phyloP scores from a whole-genome alignment of 2,329 filamentous ascomycete genomes.

The Stachybotrys echinatus region DNA sequence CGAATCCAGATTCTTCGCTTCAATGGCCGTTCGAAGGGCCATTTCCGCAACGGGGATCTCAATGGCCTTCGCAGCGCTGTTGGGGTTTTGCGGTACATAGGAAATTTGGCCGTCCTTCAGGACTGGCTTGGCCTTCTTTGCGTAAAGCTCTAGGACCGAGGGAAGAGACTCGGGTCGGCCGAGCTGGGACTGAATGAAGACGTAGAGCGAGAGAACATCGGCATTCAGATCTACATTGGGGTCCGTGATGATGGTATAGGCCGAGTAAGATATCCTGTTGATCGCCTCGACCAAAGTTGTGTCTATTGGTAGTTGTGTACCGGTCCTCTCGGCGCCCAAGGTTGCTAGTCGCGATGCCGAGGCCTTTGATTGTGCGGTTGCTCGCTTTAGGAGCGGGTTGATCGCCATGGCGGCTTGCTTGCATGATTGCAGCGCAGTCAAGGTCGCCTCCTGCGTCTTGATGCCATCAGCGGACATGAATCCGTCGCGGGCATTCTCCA shows the following conservation, averaged over 20 bases:
- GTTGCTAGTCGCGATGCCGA: conserved; percentile 52
- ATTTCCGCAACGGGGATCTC: conserved; percentile 63
- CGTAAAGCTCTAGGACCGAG: conserved; percentile 74
- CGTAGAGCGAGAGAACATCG: conserved; percentile 66
- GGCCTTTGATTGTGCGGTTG: conserved; percentile 32
- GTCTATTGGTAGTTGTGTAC: conserved; percentile 23
- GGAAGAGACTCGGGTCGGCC: conserved; percentile 72
- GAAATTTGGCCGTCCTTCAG: conserved; percentile 52
- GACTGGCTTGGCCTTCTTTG: conserved; percentile 70
- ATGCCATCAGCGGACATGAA: conserved; percentile 40
- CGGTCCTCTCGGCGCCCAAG: conserved; percentile 29
- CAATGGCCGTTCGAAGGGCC: conserved; percentile 76
- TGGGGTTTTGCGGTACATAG: conserved; percentile 61
- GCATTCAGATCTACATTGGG: conserved; percentile 77
- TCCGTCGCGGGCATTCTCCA: conserved; percentile 35
- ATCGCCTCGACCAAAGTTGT: conserved; percentile 36
- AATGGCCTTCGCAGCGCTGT: conserved; percentile 65
- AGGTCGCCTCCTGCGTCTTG: conserved; percentile 36
- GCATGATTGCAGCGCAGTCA: conserved; percentile 38
- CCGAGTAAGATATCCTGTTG: conserved; percentile 50
- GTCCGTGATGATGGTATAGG: conserved; percentile 67
- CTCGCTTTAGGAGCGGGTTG: conserved; percentile 33
- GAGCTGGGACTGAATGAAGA: conserved; percentile 69
- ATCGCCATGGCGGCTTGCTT: conserved; percentile 38
- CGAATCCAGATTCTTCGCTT: conserved; percentile 69